These are phyloP conservation scores for Persicaria tinctoria DNA, from an alignment of 148 eudicot species.

Conservation along the genomic window DNA sequence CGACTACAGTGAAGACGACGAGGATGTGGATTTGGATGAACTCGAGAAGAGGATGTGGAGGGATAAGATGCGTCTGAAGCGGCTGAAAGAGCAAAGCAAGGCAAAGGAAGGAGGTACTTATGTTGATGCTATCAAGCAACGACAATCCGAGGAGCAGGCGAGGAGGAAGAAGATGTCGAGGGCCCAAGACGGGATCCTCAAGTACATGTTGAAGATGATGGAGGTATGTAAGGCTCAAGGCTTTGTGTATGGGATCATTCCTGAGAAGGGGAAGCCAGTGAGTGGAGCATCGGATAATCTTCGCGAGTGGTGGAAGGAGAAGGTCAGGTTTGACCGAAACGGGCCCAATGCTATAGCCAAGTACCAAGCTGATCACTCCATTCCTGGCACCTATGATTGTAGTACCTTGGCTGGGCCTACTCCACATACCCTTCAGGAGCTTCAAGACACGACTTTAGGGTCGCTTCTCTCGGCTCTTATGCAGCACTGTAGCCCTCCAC, in stretches of 20 bases:
- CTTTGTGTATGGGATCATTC: conserved; percentile 41
- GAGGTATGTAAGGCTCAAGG: conserved; percentile 46
- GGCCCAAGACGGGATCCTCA: conserved; percentile 45
- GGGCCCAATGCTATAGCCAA: conserved; percentile 36
- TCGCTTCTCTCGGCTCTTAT: conserved; percentile 37
- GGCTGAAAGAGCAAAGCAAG: conserved; percentile 47
- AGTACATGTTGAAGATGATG: conserved; percentile 46
- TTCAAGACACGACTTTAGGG: conserved; percentile 44
- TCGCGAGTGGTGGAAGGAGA: conserved; percentile 46
- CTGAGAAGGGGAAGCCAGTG: conserved; percentile 46
- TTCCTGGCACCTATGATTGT: conserved; percentile 18
- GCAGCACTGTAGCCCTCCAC: conserved; percentile 51
- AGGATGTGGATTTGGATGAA: conserved; percentile 54
- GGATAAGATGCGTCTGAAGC: conserved; percentile 58
- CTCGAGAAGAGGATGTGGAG: conserved; percentile 77
- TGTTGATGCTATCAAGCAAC: conserved; percentile 24
- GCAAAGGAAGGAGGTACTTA: conserved; percentile 13
- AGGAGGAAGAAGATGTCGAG: conserved; percentile 47
- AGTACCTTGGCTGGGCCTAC: conserved; percentile 17
- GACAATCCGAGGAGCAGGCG: conserved; percentile 44
- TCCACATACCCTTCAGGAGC: conserved; percentile 33
- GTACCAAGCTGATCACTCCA: conserved; percentile 24
- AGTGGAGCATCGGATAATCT: conserved; percentile 43
- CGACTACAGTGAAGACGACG: conserved; percentile 50
- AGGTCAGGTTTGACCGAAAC: conserved; percentile 37